phyloP scores from a whole-genome alignment of 2,329 filamentous ascomycete genomes.

The Cladophialophora psammophila region DNA sequence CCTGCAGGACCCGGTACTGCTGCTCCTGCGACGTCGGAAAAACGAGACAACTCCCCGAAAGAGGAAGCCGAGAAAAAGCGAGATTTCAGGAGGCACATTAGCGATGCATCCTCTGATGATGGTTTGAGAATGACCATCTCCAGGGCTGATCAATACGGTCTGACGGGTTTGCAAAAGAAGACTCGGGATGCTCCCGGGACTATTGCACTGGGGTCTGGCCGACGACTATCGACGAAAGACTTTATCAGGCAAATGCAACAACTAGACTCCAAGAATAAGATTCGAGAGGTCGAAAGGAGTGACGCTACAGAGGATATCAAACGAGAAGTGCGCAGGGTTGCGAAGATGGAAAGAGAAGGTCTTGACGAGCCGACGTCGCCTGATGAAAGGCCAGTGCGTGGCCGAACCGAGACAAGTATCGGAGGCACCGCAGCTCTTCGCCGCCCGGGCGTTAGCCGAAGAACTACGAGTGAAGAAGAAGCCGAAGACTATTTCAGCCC shows the following conservation, averaged over 20 bases:
- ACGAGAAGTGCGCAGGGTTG: constrained; percentile 47
- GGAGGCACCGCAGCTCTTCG: not conserved
- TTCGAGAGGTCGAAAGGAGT: constrained; percentile 53
- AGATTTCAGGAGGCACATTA: constrained; percentile 37
- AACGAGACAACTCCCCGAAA: constrained; percentile 39
- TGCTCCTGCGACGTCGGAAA: constrained; percentile 43
- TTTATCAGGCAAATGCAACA: constrained; percentile 69
- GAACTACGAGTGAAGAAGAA: constrained; percentile 9
- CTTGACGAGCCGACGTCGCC: constrained; percentile 30
- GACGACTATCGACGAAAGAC: constrained; percentile 69
- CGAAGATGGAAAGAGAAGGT: constrained; percentile 41
- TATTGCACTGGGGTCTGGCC: constrained; percentile 48
- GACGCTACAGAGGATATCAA: constrained; percentile 52
- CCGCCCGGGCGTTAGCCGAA: constrained; percentile 14
- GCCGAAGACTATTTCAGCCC: constrained; percentile 33
- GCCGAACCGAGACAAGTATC: constrained; percentile 27
- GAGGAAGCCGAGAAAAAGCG: constrained; percentile 41
- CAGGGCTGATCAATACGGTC: constrained; percentile 49
- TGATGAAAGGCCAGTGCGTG: constrained; percentile 32
- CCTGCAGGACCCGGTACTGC: constrained; percentile 22
- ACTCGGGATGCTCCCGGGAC: constrained; percentile 34
- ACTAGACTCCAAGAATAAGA: constrained; percentile 66
- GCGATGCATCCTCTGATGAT: constrained; percentile 52
- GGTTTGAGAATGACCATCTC: constrained; percentile 68
- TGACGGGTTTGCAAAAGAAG: constrained; percentile 52